Evolutionary conservation across 2,329 filamentous ascomycete species (phyloP).

Genomic region (Ramichloridium luteum): DNA sequence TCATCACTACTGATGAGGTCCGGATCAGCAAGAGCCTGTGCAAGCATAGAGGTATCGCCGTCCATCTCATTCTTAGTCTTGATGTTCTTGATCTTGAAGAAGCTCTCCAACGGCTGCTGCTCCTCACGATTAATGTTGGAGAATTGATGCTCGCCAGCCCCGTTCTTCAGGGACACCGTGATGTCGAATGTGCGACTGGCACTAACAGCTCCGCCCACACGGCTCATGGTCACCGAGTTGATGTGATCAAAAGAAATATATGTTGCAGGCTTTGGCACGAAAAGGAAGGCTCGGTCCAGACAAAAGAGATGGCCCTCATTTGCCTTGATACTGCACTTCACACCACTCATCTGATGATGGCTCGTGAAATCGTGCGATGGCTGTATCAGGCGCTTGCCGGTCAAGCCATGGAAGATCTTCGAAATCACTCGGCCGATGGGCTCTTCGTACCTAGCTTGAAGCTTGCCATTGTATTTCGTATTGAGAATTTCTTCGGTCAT

Average conservation of each 20-base stretch:
- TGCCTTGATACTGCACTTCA: slow-evolving; percentile 99
- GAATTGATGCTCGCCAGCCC: slow-evolving; percentile 83
- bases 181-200: slow-evolving; percentile 96
- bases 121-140: slow-evolving; percentile 99
- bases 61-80: slow-evolving; percentile 98
- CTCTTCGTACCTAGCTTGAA: slow-evolving; percentile 82
- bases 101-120: slow-evolving; percentile 87
- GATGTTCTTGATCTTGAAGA: slow-evolving; percentile 91
- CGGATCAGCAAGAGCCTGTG: slow-evolving; percentile 71
- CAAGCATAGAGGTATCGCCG: slow-evolving; percentile 64
- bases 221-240: slow-evolving; percentile 83
- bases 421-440: slow-evolving; percentile 88
- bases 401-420: slow-evolving; percentile 87
- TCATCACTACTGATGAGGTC: slow-evolving; percentile 69
- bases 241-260: slow-evolving; percentile 95
- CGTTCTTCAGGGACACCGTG: slow-evolving; percentile 77
- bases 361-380: slow-evolving; percentile 90
- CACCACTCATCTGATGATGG: slow-evolving; percentile 84
- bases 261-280: slow-evolving; percentile 94
- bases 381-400: slow-evolving; percentile 87
- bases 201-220: slow-evolving; percentile 85
- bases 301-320: slow-evolving; percentile 97
- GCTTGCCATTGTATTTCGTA: slow-evolving; percentile 76
- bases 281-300: slow-evolving; percentile 96
- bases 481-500: slow-evolving; percentile 83